Conservation (phyloP, 257 asterid species). For the Verbascum thapsus region DNA sequence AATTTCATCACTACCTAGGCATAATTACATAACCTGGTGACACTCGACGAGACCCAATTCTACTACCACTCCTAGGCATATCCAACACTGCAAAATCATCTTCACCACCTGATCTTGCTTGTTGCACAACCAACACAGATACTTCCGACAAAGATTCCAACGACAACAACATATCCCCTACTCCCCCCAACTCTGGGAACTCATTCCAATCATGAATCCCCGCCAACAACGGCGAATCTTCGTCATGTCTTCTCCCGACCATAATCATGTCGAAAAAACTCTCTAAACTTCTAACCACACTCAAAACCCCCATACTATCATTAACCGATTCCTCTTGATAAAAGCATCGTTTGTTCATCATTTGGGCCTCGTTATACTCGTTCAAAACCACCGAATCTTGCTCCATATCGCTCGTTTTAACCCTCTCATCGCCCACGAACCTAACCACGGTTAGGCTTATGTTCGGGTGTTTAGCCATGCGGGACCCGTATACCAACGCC, state of each 20-base stretch:
- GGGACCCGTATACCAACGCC: constrained; percentile 39
- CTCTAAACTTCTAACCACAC: constrained; percentile 32
- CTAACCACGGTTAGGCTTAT: constrained; percentile 35
- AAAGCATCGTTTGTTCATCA: constrained; percentile 17
- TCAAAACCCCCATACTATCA: constrained; percentile 34
- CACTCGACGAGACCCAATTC: constrained; percentile 20
- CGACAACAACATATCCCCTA: constrained; percentile 44
- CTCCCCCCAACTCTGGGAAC: constrained; percentile 42
- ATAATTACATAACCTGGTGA: too few species aligned
- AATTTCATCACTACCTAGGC: too few species aligned
- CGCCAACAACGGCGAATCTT: constrained; percentile 25
- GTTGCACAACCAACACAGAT: constrained; percentile 46
- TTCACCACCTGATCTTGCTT: constrained; percentile 16
- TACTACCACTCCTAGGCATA: constrained; percentile 3
- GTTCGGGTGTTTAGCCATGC: constrained; percentile 40
- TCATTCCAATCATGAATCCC: constrained; percentile 50
- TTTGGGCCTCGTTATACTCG: constrained; percentile 21
- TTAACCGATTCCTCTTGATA: constrained; percentile 39
- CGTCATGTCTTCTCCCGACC: constrained; percentile 44
- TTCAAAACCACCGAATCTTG: constrained; percentile 28
- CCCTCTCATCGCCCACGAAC: constrained; percentile 1
- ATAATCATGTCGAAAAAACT: constrained; percentile 35
- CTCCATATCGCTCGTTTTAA: not conserved
- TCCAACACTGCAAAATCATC: constrained; percentile 9
- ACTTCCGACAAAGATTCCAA: constrained; percentile 30